Evolutionary conservation across 73 alveolate genomes (phyloP), one percentile per base, ranked within the genome.

Genomic region (Paramecium biaurelia): DNA sequence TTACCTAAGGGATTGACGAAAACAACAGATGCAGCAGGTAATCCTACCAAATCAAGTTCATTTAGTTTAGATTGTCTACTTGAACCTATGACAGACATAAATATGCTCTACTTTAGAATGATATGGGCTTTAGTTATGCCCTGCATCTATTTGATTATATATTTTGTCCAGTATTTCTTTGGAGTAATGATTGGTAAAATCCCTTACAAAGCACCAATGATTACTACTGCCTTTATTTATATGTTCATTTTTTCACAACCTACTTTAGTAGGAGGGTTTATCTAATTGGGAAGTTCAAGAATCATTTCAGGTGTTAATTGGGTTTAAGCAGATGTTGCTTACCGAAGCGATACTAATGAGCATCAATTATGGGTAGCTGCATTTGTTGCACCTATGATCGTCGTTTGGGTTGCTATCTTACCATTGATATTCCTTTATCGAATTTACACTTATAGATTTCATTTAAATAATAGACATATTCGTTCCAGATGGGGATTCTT

Each of bases 291-390:
- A 28, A 30, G 63, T 43, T 18, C 90, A 18, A 43, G 74, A 79
- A 24, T 43, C 14, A 42, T 79, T 3, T 30, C 63, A 4, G 90
- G 90, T 1, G 32, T 79, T 3, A 8, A 28, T 20, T 79, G 72
- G 70, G 72, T 79, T 21, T 79, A 79, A 23, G 56, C 76, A 7
- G 74, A 79, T 79, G 74, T 43, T 43, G 90, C 90, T 7, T 79
- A 79, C 23, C 20, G 90, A 42, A 30, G 49, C 28, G 90, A 79
- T 24, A 79, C 76, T 24, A 28, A 21, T 20, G n/a, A 32, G 2
- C 90, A 79, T 45, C 9, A 38, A 42, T 10, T 79, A 47, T 79
- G 90, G 90, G 37, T 34, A 10, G 76, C 30, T 41, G 70, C 70
- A 42, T 79, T 79, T 24, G 72, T 47, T 18, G 76, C 72, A 3